Base-by-base conservation (phyloP, 73 alveolate genomes). In the Effrenium voratum region DNA sequence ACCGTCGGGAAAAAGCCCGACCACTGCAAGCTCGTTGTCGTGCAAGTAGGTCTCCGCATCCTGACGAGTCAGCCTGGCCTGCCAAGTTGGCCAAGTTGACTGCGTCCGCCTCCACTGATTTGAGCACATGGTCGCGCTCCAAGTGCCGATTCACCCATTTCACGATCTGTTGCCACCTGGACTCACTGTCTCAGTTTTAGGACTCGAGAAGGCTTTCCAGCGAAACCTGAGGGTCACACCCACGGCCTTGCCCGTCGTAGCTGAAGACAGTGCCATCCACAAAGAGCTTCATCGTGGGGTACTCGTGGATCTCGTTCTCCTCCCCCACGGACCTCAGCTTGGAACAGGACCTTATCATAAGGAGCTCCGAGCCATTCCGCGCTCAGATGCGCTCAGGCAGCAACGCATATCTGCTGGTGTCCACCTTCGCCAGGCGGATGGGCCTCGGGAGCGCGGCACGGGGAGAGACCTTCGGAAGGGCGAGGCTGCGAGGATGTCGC, bases 131-230 rank as follows among this genome's bases (percentile, higher is more conserved):
- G 70, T 92, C 98, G 22, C 98, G 34, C 50, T 92, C 98, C 63
- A 92, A 43, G 47, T 92, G 98, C 24, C 85, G 85, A 66, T 92
- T 92, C 70, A 92, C 98, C 98, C 98, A 92, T 66, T 92, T 92
- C 60, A 92, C 98, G 66, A 92, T 92, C 52, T 92, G 98, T 68
- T 92, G 98, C 98, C 98, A 92, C 91, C 98, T 90, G 19, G 43
- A n/a, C n/a, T n/a, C n/a, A n/a, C 26, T 52, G 19, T 8, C 26
- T 19, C 19, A 52, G 63, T 52, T 52, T 32, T 66, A 5, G 41
- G 32, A 34, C 8, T 12, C 77, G 40, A 26, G 77, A 66, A 66
- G 12, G 77, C 12, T 5, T 26, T 16, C 38, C 8, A 26, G n/a
- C 32, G 41, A 73, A 73, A 12, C 5, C 60, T 19, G 76, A 70